Evolutionary conservation across 441 rosid genomes (phyloP).

Genomic region (Aquilaria agallochum): DNA sequence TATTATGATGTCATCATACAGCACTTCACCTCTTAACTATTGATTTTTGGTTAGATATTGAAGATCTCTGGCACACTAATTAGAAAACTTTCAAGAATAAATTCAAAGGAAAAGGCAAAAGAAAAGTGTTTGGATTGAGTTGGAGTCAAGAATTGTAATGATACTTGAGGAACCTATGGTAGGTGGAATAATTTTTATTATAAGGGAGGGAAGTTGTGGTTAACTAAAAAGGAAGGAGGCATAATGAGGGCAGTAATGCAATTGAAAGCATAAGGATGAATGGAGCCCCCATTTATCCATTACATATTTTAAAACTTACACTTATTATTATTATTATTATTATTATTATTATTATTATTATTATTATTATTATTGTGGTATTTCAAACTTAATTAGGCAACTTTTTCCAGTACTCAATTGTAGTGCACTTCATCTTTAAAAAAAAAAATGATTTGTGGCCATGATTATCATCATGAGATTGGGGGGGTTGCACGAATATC

Average conservation of each 20-base stretch:
- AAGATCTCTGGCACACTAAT: too few species aligned
- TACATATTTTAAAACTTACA: too few species aligned
- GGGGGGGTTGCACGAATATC: not conserved
- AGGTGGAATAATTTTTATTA: constrained; percentile 15
- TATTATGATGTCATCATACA: too few species aligned
- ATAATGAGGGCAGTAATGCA: constrained; percentile 31
- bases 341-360: too few species aligned
- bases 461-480: constrained; percentile 4
- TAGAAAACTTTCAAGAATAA: too few species aligned
- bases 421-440: not conserved
- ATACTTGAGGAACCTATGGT: not conserved
- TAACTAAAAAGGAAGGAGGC: constrained; percentile 10
- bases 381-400: too few species aligned
- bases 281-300: constrained; percentile 12
- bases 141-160: not conserved
- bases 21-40: too few species aligned
- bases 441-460: not conserved
- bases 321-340: too few species aligned
- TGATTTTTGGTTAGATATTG: too few species aligned
- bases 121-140: not conserved
- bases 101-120: too few species aligned
- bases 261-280: constrained; percentile 30
- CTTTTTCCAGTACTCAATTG: too few species aligned
- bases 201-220: constrained; percentile 6
- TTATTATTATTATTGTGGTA: too few species aligned